Conservation (phyloP, 345 rosid genomes). For the sweet orange (Citrus sinensis) region DNA sequence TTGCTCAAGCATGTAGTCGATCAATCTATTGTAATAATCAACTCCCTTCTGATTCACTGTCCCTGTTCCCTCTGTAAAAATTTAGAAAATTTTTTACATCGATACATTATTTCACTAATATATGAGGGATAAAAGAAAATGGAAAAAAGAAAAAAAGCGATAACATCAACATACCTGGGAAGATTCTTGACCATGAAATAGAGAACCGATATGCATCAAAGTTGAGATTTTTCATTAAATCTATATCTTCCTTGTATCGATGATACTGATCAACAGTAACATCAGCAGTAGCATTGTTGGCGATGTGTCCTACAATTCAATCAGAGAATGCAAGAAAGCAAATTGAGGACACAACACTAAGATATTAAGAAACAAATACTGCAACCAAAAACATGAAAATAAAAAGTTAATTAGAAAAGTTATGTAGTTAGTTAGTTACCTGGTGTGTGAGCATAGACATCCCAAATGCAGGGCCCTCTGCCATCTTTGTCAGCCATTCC, state of each 20-base stretch:
- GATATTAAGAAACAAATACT: neutral
- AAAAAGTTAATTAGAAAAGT: neutral
- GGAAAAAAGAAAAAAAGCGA: neutral
- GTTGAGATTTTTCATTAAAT: constrained; percentile 40
- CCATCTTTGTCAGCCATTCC: constrained; percentile 62
- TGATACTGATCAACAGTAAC: neutral
- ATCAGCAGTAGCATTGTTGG: constrained; percentile 1
- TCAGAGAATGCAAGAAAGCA: neutral
- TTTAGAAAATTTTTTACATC: too few relatives aligned
- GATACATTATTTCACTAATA: too few relatives aligned
- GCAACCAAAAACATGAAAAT: neutral
- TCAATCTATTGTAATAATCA: neutral
- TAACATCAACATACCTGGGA: constrained; percentile 30
- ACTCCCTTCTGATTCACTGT: neutral
- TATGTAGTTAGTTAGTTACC: constrained; percentile 18
- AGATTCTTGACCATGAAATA: constrained; percentile 57
- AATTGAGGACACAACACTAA: neutral
- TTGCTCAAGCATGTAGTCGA: constrained; percentile 34
- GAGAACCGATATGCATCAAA: constrained; percentile 59
- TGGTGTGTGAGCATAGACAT: constrained; percentile 40
- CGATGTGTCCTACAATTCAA: constrained; percentile 33
- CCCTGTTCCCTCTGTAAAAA: neutral
- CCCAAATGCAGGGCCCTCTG: constrained; percentile 70
- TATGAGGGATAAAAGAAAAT: neutral
- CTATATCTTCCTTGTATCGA: constrained; percentile 24